Evolutionary conservation across 306 rosid genomes (phyloP).

Genomic region (Pyrus bretschneideri): DNA sequence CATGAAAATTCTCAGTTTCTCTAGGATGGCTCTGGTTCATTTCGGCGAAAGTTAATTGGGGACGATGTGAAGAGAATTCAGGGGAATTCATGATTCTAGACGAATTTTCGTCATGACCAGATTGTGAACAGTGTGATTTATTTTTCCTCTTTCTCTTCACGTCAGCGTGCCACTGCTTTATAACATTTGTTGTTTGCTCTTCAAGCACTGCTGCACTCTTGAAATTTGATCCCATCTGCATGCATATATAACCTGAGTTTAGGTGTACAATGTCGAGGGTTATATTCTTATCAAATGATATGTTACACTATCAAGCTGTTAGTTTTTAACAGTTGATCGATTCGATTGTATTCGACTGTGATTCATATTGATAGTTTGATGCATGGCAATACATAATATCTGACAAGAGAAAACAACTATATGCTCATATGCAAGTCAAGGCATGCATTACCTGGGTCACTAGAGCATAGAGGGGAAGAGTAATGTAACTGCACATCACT

Average conservation of each 20-base stretch:
- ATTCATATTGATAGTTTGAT: not conserved
- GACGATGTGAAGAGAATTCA: conserved; percentile 3
- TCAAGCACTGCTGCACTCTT: conserved; percentile 38
- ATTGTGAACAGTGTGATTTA: conserved; percentile 3
- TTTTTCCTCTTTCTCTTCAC: conserved; percentile 37
- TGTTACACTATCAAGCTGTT: not conserved
- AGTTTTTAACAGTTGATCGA: not conserved
- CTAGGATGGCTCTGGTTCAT: not conserved
- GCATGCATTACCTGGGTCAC: conserved; percentile 46
- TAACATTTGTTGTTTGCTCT: conserved; percentile 29
- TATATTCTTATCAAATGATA: not conserved
- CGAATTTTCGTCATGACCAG: not conserved
- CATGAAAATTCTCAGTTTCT: conserved; percentile 18
- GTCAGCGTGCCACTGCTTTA: conserved; percentile 44
- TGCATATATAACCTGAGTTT: not conserved
- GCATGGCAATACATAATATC: not conserved
- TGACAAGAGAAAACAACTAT: not conserved
- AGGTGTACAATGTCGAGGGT: not conserved
- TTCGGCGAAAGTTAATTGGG: conserved; percentile 4
- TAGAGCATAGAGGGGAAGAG: conserved; percentile 63
- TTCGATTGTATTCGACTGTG: not conserved
- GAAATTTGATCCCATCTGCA: conserved; percentile 55
- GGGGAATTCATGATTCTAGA: conserved; percentile 2
- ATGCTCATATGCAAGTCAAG: not conserved
- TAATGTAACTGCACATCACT: conserved; percentile 54